These are phyloP conservation scores for Incumbomyces delicatus DNA, from an alignment of 2,329 filamentous ascomycete species.

Conservation along the genomic window DNA sequence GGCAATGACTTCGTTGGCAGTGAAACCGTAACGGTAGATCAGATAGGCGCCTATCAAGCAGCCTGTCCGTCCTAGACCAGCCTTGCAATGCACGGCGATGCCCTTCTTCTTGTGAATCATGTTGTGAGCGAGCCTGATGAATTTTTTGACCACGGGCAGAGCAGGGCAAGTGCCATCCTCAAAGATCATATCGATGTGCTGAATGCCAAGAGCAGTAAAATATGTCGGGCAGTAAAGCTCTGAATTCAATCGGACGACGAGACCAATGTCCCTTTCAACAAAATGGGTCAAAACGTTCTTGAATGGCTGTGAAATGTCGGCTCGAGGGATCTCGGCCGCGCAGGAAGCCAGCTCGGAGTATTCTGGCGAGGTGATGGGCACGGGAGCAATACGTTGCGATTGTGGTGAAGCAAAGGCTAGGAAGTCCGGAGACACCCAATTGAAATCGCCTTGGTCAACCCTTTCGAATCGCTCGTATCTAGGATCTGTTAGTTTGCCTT, in stretches of 20 bases:
- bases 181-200: conserved; percentile 98
- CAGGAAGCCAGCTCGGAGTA: conserved; percentile 67
- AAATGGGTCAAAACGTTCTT: conserved; percentile 94
- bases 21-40: conserved; percentile 95
- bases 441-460: conserved; percentile 98
- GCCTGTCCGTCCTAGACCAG: conserved; percentile 85
- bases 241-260: conserved; percentile 92
- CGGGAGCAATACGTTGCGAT: conserved; percentile 62
- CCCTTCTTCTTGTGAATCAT: conserved; percentile 88
- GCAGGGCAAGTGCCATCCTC: conserved; percentile 95
- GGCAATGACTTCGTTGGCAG: conserved; percentile 90
- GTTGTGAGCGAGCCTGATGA: conserved; percentile 88
- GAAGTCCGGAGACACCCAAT: conserved; percentile 95
- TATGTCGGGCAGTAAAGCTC: conserved; percentile 94
- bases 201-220: conserved; percentile 89
- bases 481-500: conserved; percentile 1
- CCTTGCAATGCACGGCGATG: conserved; percentile 98
- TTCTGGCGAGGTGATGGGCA: conserved; percentile 61
- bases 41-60: conserved; percentile 95
- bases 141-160: conserved; percentile 79
- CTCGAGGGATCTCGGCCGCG: conserved; percentile 60
- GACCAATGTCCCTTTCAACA: conserved; percentile 72
- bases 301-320: conserved; percentile 72
- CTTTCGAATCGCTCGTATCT: conserved; percentile 88
- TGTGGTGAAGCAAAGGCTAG: conserved; percentile 94